phyloP scores from a whole-genome alignment of 768 basidiomycete species.

The Kwoniella sp. region DNA sequence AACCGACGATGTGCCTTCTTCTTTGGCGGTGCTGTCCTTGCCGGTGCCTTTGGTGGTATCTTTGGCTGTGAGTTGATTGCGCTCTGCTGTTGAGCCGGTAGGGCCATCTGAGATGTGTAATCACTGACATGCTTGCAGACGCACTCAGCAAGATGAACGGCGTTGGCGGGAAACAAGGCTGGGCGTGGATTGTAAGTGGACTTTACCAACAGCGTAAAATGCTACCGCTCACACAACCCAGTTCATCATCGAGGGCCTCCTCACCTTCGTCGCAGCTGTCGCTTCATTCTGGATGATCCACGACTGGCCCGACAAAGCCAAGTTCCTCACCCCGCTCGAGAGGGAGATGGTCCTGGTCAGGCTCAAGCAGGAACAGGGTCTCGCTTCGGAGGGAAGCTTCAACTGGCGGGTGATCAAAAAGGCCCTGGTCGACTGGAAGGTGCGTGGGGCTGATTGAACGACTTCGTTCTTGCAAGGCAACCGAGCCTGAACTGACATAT shows the following conservation, averaged over 20 bases:
- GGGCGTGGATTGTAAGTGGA: constrained; percentile 43
- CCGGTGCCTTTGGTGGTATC: constrained; percentile 50
- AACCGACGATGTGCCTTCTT: constrained; percentile 43
- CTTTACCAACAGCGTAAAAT: too few relatives aligned
- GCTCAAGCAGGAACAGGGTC: constrained; percentile 51
- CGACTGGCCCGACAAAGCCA: constrained; percentile 56
- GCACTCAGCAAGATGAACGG: constrained; percentile 42
- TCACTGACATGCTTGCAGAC: constrained; percentile 1
- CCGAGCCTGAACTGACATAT: not conserved
- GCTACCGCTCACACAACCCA: constrained; percentile 1
- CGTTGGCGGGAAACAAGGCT: constrained; percentile 49
- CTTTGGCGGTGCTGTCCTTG: constrained; percentile 47
- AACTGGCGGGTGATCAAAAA: constrained; percentile 51
- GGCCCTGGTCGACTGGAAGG: constrained; percentile 43
- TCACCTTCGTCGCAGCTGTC: constrained; percentile 50
- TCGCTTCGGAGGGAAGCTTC: constrained; percentile 51
- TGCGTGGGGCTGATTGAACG: not conserved
- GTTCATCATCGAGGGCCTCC: constrained; percentile 47
- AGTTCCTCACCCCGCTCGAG: constrained; percentile 55
- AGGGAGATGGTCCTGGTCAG: constrained; percentile 52
- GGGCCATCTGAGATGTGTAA: not conserved
- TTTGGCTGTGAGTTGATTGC: constrained; percentile 36
- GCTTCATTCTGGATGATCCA: constrained; percentile 51
- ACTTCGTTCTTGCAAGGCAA: not conserved
- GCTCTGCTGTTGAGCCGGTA: not conserved